Conservation (phyloP, 2,329 filamentous ascomycete species). For the Scedosporium apiospermum region DNA sequence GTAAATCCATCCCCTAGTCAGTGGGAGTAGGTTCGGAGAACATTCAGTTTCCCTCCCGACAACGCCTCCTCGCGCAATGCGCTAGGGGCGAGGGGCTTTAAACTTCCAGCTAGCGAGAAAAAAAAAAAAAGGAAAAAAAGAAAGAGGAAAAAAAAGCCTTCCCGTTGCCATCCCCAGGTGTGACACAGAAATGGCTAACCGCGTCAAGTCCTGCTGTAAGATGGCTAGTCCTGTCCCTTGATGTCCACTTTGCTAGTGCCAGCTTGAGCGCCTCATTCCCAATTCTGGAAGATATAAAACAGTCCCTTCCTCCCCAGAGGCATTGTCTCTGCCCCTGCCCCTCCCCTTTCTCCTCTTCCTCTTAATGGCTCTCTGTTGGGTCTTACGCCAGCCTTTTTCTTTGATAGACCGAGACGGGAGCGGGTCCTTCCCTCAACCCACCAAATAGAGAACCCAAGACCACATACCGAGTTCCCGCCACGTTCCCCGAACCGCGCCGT, state of each 20-base stretch:
- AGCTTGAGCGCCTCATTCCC: no score
- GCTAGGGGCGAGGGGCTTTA: no score
- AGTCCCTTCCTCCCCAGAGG: not conserved
- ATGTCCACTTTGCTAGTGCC: no score
- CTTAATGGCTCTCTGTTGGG: not conserved
- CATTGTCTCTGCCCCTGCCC: not conserved
- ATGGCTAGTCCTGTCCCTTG: no score
- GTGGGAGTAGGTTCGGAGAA: not conserved
- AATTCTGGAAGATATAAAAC: not conserved
- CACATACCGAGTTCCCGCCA: not conserved
- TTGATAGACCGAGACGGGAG: not conserved
- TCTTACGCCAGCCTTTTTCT: not conserved
- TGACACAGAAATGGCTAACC: no score
- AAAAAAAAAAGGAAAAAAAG: no score
- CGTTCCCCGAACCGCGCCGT: no score
- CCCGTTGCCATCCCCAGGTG: no score
- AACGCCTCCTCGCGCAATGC: not conserved
- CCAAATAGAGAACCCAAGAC: not conserved
- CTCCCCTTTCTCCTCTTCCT: not conserved
- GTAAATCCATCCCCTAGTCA: not conserved
- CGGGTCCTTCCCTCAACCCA: not conserved
- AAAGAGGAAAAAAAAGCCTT: no score
- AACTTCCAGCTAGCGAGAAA: no score
- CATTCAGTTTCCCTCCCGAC: not conserved
- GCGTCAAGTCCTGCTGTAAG: no score